phyloP scores from a whole-genome alignment of 2,329 filamentous ascomycete species.

The Parascedosporium putredinis region DNA sequence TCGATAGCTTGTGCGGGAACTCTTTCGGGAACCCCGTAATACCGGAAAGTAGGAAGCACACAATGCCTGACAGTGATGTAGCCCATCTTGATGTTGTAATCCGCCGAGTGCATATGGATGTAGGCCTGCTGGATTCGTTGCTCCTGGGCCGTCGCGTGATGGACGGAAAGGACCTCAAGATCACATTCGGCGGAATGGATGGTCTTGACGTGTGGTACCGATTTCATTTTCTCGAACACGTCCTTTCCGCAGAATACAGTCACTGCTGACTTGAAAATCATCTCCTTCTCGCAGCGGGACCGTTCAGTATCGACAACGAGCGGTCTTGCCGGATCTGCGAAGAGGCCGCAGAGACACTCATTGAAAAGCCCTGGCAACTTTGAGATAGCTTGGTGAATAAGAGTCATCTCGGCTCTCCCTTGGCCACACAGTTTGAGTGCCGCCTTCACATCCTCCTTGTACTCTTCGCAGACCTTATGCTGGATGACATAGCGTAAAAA shows the following conservation, averaged over 20 bases:
- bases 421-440: constrained; percentile 57
- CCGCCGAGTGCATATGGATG: not conserved
- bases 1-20: constrained; percentile 10
- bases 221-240: not conserved
- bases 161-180: constrained; percentile 49
- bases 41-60: constrained; percentile 38
- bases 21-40: constrained; percentile 17
- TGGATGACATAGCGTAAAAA: constrained; percentile 82
- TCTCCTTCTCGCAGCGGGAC: not conserved
- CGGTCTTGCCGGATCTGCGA: not conserved
- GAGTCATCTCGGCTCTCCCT: constrained; percentile 57
- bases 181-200: constrained; percentile 39
- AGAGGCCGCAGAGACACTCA: constrained; percentile 42
- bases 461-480: constrained; percentile 80
- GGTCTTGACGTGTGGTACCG: constrained; percentile 25
- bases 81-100: not conserved
- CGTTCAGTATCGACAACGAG: not conserved
- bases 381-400: constrained; percentile 38
- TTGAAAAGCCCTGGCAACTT: constrained; percentile 72
- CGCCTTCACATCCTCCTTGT: constrained; percentile 52
- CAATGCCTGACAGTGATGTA: constrained; percentile 17
- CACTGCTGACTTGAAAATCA: not conserved
- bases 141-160: constrained; percentile 25
- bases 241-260: not conserved
- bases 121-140: not conserved